Percentiles rank a stretch among this genome's conserved stretches.
These are phyloP conservation scores for Mallotus nudiflorus DNA, from an alignment of 345 rosid genomes.

Conservation along the genomic window DNA sequence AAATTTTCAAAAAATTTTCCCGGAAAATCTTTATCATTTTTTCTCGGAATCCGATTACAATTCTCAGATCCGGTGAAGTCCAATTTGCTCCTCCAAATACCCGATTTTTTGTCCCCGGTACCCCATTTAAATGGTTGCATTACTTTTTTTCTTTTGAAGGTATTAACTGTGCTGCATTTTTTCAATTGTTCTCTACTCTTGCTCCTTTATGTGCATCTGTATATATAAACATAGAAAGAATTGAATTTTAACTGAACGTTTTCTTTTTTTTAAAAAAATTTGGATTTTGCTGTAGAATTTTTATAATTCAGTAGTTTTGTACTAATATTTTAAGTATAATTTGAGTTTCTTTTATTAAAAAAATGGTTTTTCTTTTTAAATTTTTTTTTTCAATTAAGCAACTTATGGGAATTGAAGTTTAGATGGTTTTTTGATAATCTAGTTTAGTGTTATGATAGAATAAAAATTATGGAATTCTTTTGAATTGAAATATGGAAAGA, in stretches of 20 bases:
- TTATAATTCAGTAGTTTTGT: too few species aligned
- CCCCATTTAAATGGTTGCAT: not conserved
- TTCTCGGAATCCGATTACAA: not conserved
- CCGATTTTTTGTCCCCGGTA: not conserved
- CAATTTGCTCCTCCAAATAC: not conserved
- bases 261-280: too few species aligned
- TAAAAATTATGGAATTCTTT: not conserved
- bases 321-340: not conserved
- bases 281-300: not conserved
- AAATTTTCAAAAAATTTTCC: constrained; percentile 1
- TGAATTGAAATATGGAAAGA: not conserved
- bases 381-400: too few species aligned
- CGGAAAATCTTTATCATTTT: not conserved
- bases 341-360: not conserved
- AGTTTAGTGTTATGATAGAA: not conserved
- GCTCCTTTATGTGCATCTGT: not conserved
- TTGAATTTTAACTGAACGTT: too few species aligned
- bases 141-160: too few species aligned
- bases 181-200: not conserved
- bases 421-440: not conserved
- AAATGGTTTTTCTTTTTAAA: not conserved
- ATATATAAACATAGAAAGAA: too few species aligned
- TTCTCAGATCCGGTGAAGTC: constrained; percentile 27
- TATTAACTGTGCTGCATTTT: not conserved
- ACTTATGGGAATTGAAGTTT: too few species aligned